Evolutionary conservation across 805 yeast genomes (phyloP).

Genomic region (Candida schatavii): DNA sequence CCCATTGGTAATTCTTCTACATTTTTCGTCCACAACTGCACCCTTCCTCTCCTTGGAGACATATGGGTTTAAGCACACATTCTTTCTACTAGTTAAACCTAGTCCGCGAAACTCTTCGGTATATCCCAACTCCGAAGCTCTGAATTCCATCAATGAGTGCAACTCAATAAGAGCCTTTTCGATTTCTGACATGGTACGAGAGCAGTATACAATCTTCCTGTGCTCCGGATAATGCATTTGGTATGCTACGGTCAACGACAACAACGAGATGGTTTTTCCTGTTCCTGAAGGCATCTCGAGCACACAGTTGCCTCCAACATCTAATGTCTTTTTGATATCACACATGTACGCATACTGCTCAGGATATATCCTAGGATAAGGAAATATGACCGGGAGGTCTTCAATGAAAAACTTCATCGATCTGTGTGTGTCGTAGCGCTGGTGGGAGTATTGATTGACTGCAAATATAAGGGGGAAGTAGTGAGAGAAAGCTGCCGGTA

Average conservation of each 20-base stretch:
- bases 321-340: constrained; percentile 88
- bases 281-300: constrained; percentile 99
- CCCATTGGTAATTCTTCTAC: constrained; percentile 93
- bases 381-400: constrained; percentile 92
- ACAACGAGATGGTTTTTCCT: constrained; percentile 90
- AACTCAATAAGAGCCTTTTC: constrained; percentile 95
- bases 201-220: constrained; percentile 90
- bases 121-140: constrained; percentile 79
- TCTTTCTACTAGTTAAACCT: constrained; percentile 92
- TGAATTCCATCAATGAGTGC: constrained; percentile 80
- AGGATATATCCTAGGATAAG: constrained; percentile 95
- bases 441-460: too few relatives aligned
- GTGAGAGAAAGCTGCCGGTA: too few relatives aligned
- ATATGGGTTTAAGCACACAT: constrained; percentile 85
- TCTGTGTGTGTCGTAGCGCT: too few relatives aligned
- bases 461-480: too few relatives aligned
- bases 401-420: constrained; percentile 88
- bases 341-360: constrained; percentile 98
- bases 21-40: constrained; percentile 88
- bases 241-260: constrained; percentile 90
- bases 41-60: constrained; percentile 90
- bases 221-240: constrained; percentile 95
- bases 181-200: constrained; percentile 99
- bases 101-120: constrained; percentile 90
- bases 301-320: constrained; percentile 95